These are phyloP conservation scores for Backusella westeae DNA, from an alignment of 192 early-diverging fungal genomes.

Conservation along the genomic window DNA sequence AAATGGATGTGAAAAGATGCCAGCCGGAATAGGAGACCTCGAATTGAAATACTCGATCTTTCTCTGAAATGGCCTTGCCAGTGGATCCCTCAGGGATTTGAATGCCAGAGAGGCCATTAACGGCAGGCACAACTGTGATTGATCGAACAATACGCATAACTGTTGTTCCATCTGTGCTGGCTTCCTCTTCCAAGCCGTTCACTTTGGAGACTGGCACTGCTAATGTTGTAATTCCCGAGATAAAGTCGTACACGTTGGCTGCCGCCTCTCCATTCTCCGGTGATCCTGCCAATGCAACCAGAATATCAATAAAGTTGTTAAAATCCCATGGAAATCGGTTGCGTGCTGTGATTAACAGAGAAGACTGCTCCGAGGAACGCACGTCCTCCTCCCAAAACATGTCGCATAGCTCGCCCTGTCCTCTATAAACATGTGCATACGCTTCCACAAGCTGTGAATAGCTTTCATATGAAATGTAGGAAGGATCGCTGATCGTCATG, in stretches of 20 bases:
- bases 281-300: conserved; percentile 15
- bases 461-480: conserved; percentile 11
- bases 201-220: background rate
- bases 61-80: background rate
- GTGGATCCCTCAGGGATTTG: conserved; percentile 5
- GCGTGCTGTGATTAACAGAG: conserved; percentile 12
- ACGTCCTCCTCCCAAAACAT: conserved; percentile 27
- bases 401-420: conserved; percentile 19
- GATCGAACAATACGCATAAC: background rate
- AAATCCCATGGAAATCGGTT: conserved; percentile 19
- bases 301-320: conserved; percentile 6
- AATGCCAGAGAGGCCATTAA: background rate
- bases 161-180: background rate
- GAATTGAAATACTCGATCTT: conserved; percentile 11
- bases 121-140: background rate
- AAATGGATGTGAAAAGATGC: conserved; percentile 14
- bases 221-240: conserved; percentile 1
- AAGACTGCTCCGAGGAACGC: background rate
- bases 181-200: background rate
- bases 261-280: background rate
- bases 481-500: conserved; percentile 8
- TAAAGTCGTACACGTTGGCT: conserved; percentile 18
- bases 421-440: background rate
- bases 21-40: conserved; percentile 25
- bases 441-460: conserved; percentile 11